These are phyloP conservation scores for Solanum ahanhuiri DNA, from an alignment of 257 asterid genomes.

Conservation along the genomic window DNA sequence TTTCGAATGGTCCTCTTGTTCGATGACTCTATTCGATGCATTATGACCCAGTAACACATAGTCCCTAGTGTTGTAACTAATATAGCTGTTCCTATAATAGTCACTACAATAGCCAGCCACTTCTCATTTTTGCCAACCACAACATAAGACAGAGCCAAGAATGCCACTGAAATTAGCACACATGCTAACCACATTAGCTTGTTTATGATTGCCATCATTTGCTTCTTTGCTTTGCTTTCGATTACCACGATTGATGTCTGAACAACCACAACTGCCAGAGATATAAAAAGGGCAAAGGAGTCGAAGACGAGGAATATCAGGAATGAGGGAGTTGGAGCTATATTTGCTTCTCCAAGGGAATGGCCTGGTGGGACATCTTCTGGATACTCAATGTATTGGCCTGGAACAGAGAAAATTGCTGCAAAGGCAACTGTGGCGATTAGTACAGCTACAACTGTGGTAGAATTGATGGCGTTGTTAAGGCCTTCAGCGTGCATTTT, in stretches of 20 bases:
- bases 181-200: constrained; percentile 51
- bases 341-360: constrained; percentile 42
- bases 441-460: constrained; percentile 44
- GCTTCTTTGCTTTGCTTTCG: constrained; percentile 46
- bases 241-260: constrained; percentile 40
- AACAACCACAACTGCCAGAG: constrained; percentile 43
- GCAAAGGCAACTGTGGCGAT: constrained; percentile 21
- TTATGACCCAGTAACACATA: constrained; percentile 44
- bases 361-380: constrained; percentile 19
- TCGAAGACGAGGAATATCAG: constrained; percentile 33
- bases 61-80: constrained; percentile 38
- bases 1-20: constrained; percentile 23
- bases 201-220: constrained; percentile 49
- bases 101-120: constrained; percentile 42
- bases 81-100: constrained; percentile 35
- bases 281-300: constrained; percentile 36
- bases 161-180: constrained; percentile 33
- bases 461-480: constrained; percentile 42
- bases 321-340: constrained; percentile 24
- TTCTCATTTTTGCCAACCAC: constrained; percentile 30
- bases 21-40: constrained; percentile 28
- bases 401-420: constrained; percentile 28
- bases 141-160: constrained; percentile 28
- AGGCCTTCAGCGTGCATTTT: constrained; percentile 46
- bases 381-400: constrained; percentile 31